Base-by-base conservation (phyloP, 805 yeast genomes). In the Kazachstania psychrophila region DNA sequence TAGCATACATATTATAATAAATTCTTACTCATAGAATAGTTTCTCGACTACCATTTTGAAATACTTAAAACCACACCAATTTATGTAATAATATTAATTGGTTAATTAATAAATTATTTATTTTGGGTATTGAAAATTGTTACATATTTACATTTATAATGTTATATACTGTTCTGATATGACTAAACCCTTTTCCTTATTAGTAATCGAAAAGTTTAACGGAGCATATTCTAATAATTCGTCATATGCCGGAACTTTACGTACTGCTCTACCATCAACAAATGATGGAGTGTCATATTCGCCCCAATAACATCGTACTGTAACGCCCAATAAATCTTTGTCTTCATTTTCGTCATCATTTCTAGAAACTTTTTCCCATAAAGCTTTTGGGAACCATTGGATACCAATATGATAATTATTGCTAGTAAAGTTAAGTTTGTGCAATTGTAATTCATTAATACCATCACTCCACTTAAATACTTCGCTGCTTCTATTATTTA, bases 271-370 rank as follows among this genome's bases (percentile, higher is more conserved):
- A 1, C 69, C 74, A 33, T 62, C 68, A 15, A 59, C 56, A 6
- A 62, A 51, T 17, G 58, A 52, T 34, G 54, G 71, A 10, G 59
- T 56, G 24, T 75, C 76, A 53, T 75, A 73, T 45, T 86, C 94
- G 7, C 85, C 82, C 88, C 89, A 87, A 49, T 64, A 75, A 53
- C 96, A 87, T 17, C 72, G 65, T 7, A 86, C 68, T 6, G 63
- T 56, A 1, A 86, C 68, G 7, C 77, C 79, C 34, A 85, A 57
- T 39, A 62, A 54, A 34, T 63, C 61, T 3, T 40, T 37, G 9
- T 58, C 58, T 20, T 43, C 55, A 20, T 53, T 56, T 7, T 45
- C 54, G 8, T 58, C 57, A 15, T 57, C 56, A 24, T 55, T 60
- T n/a, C 51, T 11, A 70, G 61, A 48, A 71, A 14, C 6, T 32